phyloP scores from a whole-genome alignment of 352 stramenopile species.

The Thalassiosira livingstoniorum region DNA sequence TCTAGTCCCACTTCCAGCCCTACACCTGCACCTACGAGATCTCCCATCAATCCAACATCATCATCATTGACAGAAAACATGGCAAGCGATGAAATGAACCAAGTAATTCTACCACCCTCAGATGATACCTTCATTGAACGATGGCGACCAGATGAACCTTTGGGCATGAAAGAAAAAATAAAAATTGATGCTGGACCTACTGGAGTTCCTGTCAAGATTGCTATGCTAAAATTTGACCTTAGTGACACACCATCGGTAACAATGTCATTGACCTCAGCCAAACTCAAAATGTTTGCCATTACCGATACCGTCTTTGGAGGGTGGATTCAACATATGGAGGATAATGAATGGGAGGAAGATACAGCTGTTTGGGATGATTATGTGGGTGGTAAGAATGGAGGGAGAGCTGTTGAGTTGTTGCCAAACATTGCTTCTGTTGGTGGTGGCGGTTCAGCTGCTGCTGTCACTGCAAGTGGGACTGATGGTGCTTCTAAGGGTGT shows the following conservation, averaged over 20 bases:
- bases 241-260: neutral
- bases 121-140: constrained; percentile 47
- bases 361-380: constrained; percentile 43
- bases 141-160: constrained; percentile 13
- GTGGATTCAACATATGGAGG: constrained; percentile 31
- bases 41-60: neutral
- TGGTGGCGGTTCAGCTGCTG: constrained; percentile 8
- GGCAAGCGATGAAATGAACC: neutral
- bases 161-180: constrained; percentile 31
- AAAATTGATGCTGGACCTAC: constrained; percentile 40
- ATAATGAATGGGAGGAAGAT: constrained; percentile 40
- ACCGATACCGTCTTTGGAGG: constrained; percentile 35
- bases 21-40: neutral
- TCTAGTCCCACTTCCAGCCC: neutral
- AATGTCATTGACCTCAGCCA: constrained; percentile 16
- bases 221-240: constrained; percentile 38
- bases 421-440: neutral
- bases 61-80: neutral
- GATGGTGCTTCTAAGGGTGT: neutral
- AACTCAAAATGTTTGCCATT: constrained; percentile 28
- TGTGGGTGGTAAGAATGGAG: constrained; percentile 3
- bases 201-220: constrained; percentile 38
- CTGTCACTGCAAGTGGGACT: neutral
- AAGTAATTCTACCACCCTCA: constrained; percentile 8
- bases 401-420: constrained; percentile 5